These are phyloP conservation scores for Podospora fimiseda DNA, from an alignment of 495 filamentous ascomycete genomes.

Conservation along the genomic window DNA sequence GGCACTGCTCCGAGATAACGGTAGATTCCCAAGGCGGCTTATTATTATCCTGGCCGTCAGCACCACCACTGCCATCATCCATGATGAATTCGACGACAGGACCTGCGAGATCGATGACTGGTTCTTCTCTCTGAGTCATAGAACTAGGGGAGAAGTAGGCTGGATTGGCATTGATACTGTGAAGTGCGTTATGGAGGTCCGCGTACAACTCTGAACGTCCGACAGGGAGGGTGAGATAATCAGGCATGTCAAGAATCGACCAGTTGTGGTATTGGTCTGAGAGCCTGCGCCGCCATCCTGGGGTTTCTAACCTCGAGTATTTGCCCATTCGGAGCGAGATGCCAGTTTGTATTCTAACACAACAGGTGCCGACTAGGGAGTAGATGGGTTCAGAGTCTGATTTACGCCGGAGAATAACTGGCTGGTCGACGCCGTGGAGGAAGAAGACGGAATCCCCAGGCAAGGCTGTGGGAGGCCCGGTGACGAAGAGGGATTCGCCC, in stretches of 20 bases:
- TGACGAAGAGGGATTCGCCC: constrained; percentile 4
- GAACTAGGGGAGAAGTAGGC: too few species aligned
- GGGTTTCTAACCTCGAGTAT: not conserved
- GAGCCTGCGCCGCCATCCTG: too few species aligned
- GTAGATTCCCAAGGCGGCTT: not conserved
- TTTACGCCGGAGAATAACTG: constrained; percentile 9
- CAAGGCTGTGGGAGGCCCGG: not conserved
- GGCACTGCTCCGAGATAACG: not conserved
- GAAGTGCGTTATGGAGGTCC: too few species aligned
- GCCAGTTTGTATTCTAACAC: constrained; percentile 5
- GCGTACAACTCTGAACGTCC: too few species aligned
- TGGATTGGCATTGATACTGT: too few species aligned
- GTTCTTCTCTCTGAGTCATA: too few species aligned
- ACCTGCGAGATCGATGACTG: too few species aligned
- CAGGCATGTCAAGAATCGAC: too few species aligned
- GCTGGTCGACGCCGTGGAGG: constrained; percentile 10
- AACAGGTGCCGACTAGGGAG: constrained; percentile 11
- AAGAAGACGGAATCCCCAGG: constrained; percentile 7
- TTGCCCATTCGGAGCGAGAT: not conserved
- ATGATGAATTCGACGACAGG: too few species aligned
- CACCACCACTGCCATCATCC: too few species aligned
- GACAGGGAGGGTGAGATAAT: too few species aligned
- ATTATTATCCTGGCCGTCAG: not conserved
- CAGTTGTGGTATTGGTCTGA: too few species aligned
- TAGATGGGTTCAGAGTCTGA: not conserved